Evolutionary conservation across 169 alveolate species (phyloP).

Genomic region (Plasmodium gallinaceum): DNA sequence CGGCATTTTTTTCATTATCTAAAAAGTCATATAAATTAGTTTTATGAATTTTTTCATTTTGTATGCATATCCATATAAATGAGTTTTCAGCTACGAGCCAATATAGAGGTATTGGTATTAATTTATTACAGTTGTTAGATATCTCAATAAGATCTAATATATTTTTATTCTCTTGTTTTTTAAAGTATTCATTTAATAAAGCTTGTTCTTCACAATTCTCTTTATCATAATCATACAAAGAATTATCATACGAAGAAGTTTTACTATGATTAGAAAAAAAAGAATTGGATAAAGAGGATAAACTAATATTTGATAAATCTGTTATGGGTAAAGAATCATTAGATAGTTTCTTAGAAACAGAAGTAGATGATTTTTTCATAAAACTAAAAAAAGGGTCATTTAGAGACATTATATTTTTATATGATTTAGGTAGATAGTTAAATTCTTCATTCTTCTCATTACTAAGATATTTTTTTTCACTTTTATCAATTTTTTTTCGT

Average conservation of each 20-base stretch:
- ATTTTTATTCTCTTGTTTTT: slow-evolving; percentile 33
- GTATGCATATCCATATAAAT: slow-evolving; percentile 71
- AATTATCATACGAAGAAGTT: slow-evolving; percentile 36
- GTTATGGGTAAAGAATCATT: slow-evolving; percentile 6
- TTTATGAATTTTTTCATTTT: slow-evolving; percentile 59
- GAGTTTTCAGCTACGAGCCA: slow-evolving; percentile 76
- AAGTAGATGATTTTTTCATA: slow-evolving; percentile 13
- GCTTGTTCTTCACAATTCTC: slow-evolving; percentile 58
- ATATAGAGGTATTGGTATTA: slow-evolving; percentile 68
- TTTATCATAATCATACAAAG: slow-evolving; percentile 58
- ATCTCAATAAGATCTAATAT: slow-evolving; percentile 35
- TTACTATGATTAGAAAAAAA: slow-evolving; percentile 33
- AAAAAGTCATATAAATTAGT: slow-evolving; percentile 51
- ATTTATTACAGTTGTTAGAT: slow-evolving; percentile 48
- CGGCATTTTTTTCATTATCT: slow-evolving; percentile 49
- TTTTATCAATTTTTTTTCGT: slow-evolving; percentile 32
- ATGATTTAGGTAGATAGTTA: background rate
- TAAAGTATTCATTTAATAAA: slow-evolving; percentile 62
- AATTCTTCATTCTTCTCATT: background rate
- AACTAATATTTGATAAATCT: slow-evolving; percentile 39
- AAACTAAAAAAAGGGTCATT: slow-evolving; percentile 70
- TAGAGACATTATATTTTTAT: slow-evolving; percentile 64
- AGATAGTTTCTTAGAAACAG: slow-evolving; percentile 1
- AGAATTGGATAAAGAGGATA: slow-evolving; percentile 53
- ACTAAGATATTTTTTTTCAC: background rate